These are phyloP conservation scores for Trametes pubescens DNA, from an alignment of 1,284 basidiomycete species.

Conservation along the genomic window DNA sequence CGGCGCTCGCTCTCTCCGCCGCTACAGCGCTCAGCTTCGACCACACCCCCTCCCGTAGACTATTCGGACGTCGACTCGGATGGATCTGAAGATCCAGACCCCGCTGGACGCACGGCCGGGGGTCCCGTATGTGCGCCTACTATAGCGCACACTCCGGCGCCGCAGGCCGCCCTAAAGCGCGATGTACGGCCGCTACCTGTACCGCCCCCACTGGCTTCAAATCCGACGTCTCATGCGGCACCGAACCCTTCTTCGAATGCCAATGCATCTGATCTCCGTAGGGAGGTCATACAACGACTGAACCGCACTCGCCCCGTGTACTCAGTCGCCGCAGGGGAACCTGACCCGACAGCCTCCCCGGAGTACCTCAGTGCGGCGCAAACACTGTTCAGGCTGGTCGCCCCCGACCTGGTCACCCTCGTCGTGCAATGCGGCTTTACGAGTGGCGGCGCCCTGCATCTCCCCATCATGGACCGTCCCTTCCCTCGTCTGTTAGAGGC, in stretches of 20 bases:
- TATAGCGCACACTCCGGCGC: no score
- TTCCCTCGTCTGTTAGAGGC: neutral
- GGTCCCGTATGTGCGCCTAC: no score
- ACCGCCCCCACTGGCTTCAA: no score
- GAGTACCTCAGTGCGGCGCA: neutral
- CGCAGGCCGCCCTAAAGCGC: no score
- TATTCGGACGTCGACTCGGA: no score
- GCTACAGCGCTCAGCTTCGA: neutral
- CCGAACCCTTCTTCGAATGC: neutral
- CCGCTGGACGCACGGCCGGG: no score
- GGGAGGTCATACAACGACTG: neutral
- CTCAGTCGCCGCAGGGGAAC: neutral
- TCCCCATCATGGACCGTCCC: neutral
- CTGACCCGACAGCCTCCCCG: neutral
- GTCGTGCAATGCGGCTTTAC: constrained; percentile 1
- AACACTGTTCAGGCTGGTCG: neutral
- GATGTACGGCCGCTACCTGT: no score
- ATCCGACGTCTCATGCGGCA: no score
- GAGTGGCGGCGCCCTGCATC: neutral
- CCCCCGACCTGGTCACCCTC: neutral
- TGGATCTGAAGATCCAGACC: no score
- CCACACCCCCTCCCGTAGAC: neutral
- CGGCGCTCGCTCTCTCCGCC: neutral
- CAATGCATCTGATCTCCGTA: no score
- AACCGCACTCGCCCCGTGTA: neutral